phyloP scores from a whole-genome alignment of 352 stramenopile genomes.

The Phytophthora ramorum region DNA sequence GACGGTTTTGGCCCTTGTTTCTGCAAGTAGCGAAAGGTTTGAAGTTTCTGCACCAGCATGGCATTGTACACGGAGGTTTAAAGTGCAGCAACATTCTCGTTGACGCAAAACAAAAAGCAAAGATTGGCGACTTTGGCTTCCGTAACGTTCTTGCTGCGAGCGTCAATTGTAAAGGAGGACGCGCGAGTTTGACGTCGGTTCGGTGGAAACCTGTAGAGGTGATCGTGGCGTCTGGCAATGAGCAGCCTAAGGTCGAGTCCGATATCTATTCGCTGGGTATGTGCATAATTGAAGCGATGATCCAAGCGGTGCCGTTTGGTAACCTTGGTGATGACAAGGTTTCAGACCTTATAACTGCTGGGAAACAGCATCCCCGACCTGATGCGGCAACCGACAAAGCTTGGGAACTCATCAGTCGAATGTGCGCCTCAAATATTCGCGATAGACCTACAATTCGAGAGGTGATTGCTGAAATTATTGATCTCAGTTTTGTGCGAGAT shows the following conservation, averaged over 20 bases:
- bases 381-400: neutral
- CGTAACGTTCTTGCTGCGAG: neutral
- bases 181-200: neutral
- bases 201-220: conserved; percentile 31
- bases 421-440: neutral
- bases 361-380: neutral
- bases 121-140: conserved; percentile 35
- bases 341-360: neutral
- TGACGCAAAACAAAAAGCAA: conserved; percentile 28
- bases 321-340: conserved; percentile 5
- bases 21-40: conserved; percentile 46
- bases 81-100: conserved; percentile 84
- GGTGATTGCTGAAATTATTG: neutral
- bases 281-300: conserved; percentile 40
- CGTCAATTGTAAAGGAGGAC: neutral
- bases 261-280: conserved; percentile 44
- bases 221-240: neutral
- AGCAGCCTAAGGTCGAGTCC: conserved; percentile 10
- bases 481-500: neutral
- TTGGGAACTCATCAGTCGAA: neutral
- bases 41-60: conserved; percentile 55
- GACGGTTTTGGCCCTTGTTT: conserved; percentile 25
- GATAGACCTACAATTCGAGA: neutral
- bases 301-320: conserved; percentile 18
- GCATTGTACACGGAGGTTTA: conserved; percentile 76